Evolutionary conservation across 2,329 filamentous ascomycete genomes (phyloP).

Genomic region (Macrophomina phaseolina): DNA sequence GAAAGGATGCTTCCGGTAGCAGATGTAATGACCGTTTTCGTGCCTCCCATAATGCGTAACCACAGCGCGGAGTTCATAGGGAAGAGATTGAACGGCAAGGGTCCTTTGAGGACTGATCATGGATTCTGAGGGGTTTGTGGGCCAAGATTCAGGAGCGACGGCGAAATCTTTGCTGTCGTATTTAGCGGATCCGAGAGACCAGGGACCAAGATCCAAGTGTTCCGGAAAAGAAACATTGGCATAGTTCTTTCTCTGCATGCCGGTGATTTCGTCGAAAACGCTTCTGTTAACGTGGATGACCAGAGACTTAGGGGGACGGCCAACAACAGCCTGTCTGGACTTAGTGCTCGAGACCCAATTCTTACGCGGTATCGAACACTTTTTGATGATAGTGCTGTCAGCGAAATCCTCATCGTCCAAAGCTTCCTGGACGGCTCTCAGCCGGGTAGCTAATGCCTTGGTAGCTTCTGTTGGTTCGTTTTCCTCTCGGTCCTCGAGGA

Average conservation of each 20-base stretch:
- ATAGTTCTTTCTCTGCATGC: slow-evolving; percentile 81
- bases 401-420: slow-evolving; percentile 82
- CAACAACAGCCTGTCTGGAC: slow-evolving; percentile 86
- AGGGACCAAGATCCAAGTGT: slow-evolving; percentile 76
- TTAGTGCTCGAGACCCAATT: slow-evolving; percentile 80
- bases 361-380: slow-evolving; percentile 58
- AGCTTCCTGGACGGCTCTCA: slow-evolving; percentile 71
- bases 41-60: slow-evolving; percentile 90
- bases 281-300: slow-evolving; percentile 91
- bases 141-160: slow-evolving; percentile 68
- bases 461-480: slow-evolving; percentile 19
- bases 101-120: slow-evolving; percentile 67
- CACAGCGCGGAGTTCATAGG: slow-evolving; percentile 81
- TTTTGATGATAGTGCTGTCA: slow-evolving; percentile 56
- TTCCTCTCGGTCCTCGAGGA: slow-evolving; percentile 40
- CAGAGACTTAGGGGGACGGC: slow-evolving; percentile 78
- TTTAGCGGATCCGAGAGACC: slow-evolving; percentile 72
- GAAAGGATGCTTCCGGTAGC: slow-evolving; percentile 74
- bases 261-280: slow-evolving; percentile 83
- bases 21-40: slow-evolving; percentile 95
- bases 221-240: slow-evolving; percentile 79
- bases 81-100: slow-evolving; percentile 28
- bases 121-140: slow-evolving; percentile 69
- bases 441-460: slow-evolving; percentile 46
- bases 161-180: slow-evolving; percentile 37